phyloP scores from a whole-genome alignment of 768 basidiomycete species.

The Hypholoma fasciculare region DNA sequence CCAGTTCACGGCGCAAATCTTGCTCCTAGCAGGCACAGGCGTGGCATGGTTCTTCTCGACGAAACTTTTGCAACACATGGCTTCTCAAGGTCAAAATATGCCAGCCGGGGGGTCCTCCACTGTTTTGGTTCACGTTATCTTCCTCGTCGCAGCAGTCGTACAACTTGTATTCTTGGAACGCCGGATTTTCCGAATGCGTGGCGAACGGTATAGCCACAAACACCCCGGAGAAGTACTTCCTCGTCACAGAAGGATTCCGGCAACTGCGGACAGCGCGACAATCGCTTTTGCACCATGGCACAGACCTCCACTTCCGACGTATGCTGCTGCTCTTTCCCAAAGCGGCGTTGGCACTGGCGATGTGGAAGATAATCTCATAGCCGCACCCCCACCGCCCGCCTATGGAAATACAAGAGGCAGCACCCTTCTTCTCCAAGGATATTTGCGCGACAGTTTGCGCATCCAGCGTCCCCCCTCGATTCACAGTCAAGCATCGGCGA shows the following conservation, averaged over 20 bases:
- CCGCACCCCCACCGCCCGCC: constrained; percentile 70
- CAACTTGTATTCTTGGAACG: constrained; percentile 68
- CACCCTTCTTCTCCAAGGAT: constrained; percentile 57
- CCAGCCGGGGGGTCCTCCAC: constrained; percentile 29
- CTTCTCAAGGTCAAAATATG: constrained; percentile 12
- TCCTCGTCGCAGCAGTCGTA: constrained; percentile 48
- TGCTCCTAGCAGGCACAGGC: constrained; percentile 46
- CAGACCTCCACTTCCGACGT: constrained; percentile 67
- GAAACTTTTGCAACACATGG: constrained; percentile 13
- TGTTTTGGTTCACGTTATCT: constrained; percentile 66
- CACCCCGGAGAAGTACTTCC: constrained; percentile 62
- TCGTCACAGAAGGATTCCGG: constrained; percentile 29
- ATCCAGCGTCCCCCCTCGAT: constrained; percentile 45
- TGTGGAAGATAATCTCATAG: constrained; percentile 71
- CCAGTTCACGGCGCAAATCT: constrained; percentile 38
- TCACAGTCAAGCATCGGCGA: constrained; percentile 26
- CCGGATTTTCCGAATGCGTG: constrained; percentile 62
- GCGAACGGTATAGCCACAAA: constrained; percentile 57
- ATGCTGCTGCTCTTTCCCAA: constrained; percentile 67
- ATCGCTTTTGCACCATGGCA: constrained; percentile 68
- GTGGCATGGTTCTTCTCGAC: constrained; percentile 54
- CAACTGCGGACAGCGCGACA: constrained; percentile 20
- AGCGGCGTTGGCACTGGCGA: constrained; percentile 73
- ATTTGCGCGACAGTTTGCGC: constrained; percentile 47
- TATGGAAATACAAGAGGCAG: constrained; percentile 76